Percentiles rank a stretch among this genome's conserved stretches.
phyloP scores from a whole-genome alignment of 176 grass and related monocot genomes.

The Zea luxurians region DNA sequence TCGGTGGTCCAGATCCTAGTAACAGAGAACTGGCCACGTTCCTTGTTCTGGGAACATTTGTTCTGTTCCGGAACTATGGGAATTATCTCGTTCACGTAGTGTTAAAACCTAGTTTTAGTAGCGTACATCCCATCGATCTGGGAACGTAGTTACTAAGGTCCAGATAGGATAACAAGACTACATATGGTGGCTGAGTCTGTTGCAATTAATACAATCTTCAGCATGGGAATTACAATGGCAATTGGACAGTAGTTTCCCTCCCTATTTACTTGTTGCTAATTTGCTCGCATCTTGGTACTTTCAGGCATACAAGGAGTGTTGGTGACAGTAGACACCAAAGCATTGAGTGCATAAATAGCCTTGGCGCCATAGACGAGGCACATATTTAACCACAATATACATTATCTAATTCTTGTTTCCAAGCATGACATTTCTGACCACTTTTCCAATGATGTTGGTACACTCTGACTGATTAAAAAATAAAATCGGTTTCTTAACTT shows the following conservation, averaged over 20 bases:
- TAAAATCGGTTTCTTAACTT: not conserved
- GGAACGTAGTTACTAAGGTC: no score
- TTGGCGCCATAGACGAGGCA: constrained; percentile 45
- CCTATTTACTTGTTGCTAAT: not conserved
- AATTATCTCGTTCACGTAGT: no score
- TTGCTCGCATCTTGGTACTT: not conserved
- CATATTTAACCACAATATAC: no score
- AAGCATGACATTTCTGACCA: not conserved
- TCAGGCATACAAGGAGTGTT: constrained; percentile 33
- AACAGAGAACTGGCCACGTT: no score
- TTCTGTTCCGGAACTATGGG: no score
- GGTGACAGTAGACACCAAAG: constrained; percentile 16
- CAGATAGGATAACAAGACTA: no score
- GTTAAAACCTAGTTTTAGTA: no score
- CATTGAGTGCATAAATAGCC: constrained; percentile 29
- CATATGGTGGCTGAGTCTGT: no score
- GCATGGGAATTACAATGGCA: not conserved
- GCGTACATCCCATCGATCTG: no score
- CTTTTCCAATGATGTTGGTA: no score
- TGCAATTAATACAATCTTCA: not conserved
- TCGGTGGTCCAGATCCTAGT: no score
- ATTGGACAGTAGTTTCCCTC: not conserved
- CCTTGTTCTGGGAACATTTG: no score
- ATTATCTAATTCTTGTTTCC: constrained; percentile 37
- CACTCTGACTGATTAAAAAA: constrained; percentile 11